Evolutionary conservation across 768 basidiomycete species (phyloP).

Genomic region (Serendipita sp.): DNA sequence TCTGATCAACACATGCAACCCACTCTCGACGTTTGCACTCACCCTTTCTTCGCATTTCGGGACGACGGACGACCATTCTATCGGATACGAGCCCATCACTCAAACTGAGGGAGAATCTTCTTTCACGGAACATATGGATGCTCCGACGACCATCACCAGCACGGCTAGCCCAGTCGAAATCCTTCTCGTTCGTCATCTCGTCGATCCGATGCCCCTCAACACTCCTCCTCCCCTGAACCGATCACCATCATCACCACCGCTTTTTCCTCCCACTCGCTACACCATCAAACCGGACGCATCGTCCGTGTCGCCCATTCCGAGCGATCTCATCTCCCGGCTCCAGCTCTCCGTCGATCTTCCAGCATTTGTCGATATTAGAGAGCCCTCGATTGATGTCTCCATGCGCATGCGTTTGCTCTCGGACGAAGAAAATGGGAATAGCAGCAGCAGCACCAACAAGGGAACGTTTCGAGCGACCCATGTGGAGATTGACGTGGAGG

Average conservation of each 20-base stretch:
- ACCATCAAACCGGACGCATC: neutral
- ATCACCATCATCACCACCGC: no score
- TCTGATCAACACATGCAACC: neutral
- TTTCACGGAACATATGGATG: neutral
- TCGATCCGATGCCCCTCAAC: neutral
- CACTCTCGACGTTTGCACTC: neutral
- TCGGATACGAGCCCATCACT: neutral
- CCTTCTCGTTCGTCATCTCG: neutral
- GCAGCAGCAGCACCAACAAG: neutral
- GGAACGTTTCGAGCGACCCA: neutral
- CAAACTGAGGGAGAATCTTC: no score
- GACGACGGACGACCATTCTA: neutral
- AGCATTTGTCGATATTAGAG: neutral
- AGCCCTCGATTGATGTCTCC: neutral
- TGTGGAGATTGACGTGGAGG: neutral
- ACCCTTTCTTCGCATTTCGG: neutral
- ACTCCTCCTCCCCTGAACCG: neutral
- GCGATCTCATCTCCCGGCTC: neutral
- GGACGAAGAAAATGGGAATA: neutral
- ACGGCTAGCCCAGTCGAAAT: neutral
- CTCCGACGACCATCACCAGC: neutral
- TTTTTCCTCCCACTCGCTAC: neutral
- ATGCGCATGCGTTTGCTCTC: neutral
- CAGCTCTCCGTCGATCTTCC: neutral
- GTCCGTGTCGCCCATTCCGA: neutral